A percentile compares a stretch with the other conserved stretches of the same genome.
These are phyloP conservation scores for Ajuga reptans DNA, from an alignment of 305 asterid species.

Conservation along the genomic window DNA sequence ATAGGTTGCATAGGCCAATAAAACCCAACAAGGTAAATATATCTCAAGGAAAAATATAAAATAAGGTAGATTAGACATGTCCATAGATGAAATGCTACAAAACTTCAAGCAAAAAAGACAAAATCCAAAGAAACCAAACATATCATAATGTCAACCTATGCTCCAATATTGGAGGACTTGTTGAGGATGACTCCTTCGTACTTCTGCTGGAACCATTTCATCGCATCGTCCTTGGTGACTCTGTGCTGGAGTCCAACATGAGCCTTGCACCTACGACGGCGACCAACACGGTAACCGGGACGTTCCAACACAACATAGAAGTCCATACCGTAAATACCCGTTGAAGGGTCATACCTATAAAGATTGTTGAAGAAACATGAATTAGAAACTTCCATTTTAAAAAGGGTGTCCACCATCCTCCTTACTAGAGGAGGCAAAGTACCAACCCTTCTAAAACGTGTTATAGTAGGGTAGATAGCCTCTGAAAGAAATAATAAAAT, in stretches of 20 bases:
- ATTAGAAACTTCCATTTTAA: not conserved
- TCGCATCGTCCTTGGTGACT: constrained; percentile 84
- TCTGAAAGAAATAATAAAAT: not conserved
- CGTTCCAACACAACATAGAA: constrained; percentile 86
- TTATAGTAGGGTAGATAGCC: not conserved
- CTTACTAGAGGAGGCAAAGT: not conserved
- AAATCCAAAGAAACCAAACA: constrained; percentile 17
- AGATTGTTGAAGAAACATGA: not conserved
- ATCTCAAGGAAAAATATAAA: constrained; percentile 1
- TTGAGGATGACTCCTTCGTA: constrained; percentile 90
- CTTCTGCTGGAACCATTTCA: constrained; percentile 97
- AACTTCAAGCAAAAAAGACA: constrained; percentile 9
- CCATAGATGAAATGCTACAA: constrained; percentile 24
- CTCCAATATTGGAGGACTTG: constrained; percentile 64
- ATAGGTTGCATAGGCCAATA: no score
- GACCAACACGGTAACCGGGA: constrained; percentile 89
- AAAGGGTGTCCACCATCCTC: no score
- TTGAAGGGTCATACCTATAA: constrained; percentile 80
- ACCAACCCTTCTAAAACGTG: not conserved
- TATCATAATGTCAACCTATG: constrained; percentile 19
- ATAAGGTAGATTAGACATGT: constrained; percentile 6
- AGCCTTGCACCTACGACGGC: constrained; percentile 92
- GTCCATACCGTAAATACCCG: constrained; percentile 96
- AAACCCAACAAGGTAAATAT: not conserved
- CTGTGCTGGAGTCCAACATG: constrained; percentile 88